Conservation (phyloP, 805 yeast species). For the Starmerella sp. region DNA sequence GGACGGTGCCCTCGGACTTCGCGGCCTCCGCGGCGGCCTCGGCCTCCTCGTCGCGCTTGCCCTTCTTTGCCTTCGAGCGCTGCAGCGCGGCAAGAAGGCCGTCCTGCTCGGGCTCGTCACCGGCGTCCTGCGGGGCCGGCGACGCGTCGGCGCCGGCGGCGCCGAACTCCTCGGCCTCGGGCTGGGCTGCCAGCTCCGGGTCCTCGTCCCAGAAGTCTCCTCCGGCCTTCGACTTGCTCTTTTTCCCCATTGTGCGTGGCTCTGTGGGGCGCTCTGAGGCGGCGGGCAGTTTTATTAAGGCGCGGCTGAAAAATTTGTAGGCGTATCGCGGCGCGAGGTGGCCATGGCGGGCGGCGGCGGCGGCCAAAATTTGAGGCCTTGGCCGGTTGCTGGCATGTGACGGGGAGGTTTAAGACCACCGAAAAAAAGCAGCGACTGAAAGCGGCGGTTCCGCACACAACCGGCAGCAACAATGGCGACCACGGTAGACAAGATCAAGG, state of each 20-base stretch:
- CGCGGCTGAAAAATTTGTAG: constrained; percentile 6
- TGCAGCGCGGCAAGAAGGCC: constrained; percentile 74
- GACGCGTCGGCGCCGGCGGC: constrained; percentile 34
- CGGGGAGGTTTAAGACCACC: background rate
- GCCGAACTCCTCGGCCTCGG: constrained; percentile 46
- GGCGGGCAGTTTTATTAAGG: background rate
- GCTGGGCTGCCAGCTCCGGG: constrained; percentile 40
- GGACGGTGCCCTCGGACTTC: constrained; percentile 49
- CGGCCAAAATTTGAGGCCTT: background rate
- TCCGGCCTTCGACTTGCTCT: constrained; percentile 55
- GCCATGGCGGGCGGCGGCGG: too few relatives aligned
- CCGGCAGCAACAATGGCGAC: constrained; percentile 39
- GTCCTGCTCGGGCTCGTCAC: constrained; percentile 23
- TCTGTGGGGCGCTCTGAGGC: background rate
- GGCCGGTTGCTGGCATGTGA: background rate
- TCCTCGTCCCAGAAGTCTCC: constrained; percentile 78
- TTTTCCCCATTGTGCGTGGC: constrained; percentile 38
- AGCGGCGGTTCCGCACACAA: too few relatives aligned
- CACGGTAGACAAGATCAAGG: constrained; percentile 51
- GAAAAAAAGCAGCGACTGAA: too few relatives aligned
- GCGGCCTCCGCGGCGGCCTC: constrained; percentile 29
- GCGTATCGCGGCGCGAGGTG: background rate
- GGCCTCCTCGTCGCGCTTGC: constrained; percentile 49
- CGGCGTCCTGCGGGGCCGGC: constrained; percentile 25
- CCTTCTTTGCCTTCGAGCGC: constrained; percentile 67